Conservation (phyloP, 2,329 filamentous ascomycete genomes). For the Fusarium begoniae region DNA sequence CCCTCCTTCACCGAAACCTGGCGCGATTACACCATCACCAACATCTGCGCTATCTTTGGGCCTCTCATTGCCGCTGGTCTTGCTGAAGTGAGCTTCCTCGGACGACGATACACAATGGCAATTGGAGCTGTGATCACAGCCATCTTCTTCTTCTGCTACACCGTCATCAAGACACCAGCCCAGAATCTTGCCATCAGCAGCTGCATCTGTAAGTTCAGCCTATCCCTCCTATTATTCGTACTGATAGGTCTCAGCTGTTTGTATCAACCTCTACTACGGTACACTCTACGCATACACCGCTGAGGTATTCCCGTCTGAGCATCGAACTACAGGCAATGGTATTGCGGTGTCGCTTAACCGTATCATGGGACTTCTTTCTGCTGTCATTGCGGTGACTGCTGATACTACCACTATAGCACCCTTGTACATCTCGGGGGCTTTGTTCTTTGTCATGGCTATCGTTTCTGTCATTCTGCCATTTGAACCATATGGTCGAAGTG, state of each 20-base stretch:
- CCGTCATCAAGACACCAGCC: not conserved
- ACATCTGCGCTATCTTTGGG: not conserved
- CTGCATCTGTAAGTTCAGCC: not conserved
- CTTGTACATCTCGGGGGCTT: constrained; percentile 71
- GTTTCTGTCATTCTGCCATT: constrained; percentile 70
- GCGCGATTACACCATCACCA: not conserved
- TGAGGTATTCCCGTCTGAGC: constrained; percentile 71
- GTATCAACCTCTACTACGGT: constrained; percentile 76
- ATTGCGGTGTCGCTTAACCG: constrained; percentile 52
- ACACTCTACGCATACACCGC: constrained; percentile 72
- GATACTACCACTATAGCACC: constrained; percentile 69
- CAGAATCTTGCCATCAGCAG: not conserved
- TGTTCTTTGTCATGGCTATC: constrained; percentile 69
- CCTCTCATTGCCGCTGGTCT: not conserved
- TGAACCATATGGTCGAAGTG: constrained; percentile 63
- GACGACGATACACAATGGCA: not conserved
- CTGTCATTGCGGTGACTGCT: constrained; percentile 54
- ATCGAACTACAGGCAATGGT: constrained; percentile 64
- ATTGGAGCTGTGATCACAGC: not conserved
- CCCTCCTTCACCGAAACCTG: not conserved
- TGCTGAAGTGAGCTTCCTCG: not conserved
- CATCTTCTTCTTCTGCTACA: not conserved
- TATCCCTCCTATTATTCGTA: fast-evolving
- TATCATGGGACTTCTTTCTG: constrained; percentile 21
- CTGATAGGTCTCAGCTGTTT: constrained; percentile 56